A percentile compares a stretch with the other conserved stretches of the same genome.
phyloP scores from a whole-genome alignment of 2,329 filamentous ascomycete species.

The Colletotrichum sp. region DNA sequence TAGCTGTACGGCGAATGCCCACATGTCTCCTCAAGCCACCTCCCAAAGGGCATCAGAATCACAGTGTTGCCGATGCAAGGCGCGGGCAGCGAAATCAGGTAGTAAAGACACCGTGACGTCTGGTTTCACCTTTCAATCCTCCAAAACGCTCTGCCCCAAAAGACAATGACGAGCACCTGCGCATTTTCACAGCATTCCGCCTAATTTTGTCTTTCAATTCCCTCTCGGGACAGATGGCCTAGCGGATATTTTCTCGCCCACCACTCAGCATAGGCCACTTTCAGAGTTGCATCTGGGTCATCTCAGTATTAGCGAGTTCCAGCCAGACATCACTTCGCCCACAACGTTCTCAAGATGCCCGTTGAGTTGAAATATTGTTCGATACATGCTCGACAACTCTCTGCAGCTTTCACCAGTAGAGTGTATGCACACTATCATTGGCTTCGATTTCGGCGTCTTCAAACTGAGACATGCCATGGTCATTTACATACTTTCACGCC shows the following conservation, averaged over 20 bases:
- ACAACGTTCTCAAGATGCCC: neutral
- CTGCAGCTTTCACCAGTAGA: neutral
- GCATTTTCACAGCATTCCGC: neutral
- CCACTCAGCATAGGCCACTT: neutral
- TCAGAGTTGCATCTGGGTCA: neutral
- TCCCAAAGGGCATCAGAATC: neutral
- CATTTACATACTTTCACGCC: neutral
- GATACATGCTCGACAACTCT: rapidly evolving
- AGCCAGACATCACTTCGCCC: too few relatives aligned
- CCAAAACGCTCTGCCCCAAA: neutral
- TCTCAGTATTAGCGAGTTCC: rapidly evolving
- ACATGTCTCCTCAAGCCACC: neutral
- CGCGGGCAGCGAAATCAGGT: neutral
- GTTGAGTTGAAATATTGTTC: neutral
- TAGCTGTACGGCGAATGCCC: neutral
- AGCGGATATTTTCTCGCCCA: neutral
- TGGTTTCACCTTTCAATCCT: neutral
- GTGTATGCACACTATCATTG: neutral
- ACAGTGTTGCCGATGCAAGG: neutral
- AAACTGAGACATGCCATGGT: neutral
- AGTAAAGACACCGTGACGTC: neutral
- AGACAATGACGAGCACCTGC: neutral
- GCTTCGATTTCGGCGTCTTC: neutral
- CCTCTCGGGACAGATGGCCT: neutral
- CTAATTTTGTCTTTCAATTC: neutral